Evolutionary conservation across 352 stramenopile genomes (phyloP).

Genomic region (Pythium phragmiticola): DNA sequence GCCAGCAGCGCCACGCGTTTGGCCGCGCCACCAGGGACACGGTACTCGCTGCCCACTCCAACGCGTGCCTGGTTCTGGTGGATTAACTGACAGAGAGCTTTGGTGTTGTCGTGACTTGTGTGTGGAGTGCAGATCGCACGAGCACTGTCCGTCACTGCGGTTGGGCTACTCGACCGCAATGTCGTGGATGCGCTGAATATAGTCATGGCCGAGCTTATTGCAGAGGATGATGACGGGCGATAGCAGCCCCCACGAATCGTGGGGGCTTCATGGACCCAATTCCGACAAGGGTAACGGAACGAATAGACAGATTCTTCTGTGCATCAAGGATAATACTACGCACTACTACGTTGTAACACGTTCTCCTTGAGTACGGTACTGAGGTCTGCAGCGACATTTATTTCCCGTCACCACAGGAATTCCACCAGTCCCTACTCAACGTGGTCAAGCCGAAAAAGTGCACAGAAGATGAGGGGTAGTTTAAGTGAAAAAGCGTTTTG

Average conservation of each 20-base stretch:
- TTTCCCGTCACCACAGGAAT: too few relatives aligned
- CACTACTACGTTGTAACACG: too few relatives aligned
- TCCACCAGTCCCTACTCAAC: too few relatives aligned
- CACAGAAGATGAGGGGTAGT: background rate
- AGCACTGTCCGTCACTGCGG: slow-evolving; percentile 32
- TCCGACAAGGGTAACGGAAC: background rate
- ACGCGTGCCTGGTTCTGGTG: background rate
- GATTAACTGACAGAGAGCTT: background rate
- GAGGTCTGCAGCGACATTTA: too few relatives aligned
- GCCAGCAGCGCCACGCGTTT: slow-evolving; percentile 51
- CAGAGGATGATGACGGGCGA: slow-evolving; percentile 73
- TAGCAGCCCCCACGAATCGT: slow-evolving; percentile 34
- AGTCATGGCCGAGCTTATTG: slow-evolving; percentile 37
- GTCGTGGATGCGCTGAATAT: slow-evolving; percentile 44
- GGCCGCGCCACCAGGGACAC: slow-evolving; percentile 39
- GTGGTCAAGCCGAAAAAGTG: too few relatives aligned
- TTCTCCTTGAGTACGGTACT: too few relatives aligned
- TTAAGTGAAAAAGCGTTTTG: slow-evolving; percentile 37
- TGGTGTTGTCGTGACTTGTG: background rate
- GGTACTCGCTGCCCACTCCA: slow-evolving; percentile 28
- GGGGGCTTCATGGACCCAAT: slow-evolving; percentile 4
- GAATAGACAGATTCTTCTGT: background rate
- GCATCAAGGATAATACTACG: too few relatives aligned
- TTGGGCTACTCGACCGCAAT: slow-evolving; percentile 38
- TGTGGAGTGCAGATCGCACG: slow-evolving; percentile 39